Base-by-base conservation (phyloP, 2,329 filamentous ascomycete genomes). In the Aureobasidium leucospermi region DNA sequence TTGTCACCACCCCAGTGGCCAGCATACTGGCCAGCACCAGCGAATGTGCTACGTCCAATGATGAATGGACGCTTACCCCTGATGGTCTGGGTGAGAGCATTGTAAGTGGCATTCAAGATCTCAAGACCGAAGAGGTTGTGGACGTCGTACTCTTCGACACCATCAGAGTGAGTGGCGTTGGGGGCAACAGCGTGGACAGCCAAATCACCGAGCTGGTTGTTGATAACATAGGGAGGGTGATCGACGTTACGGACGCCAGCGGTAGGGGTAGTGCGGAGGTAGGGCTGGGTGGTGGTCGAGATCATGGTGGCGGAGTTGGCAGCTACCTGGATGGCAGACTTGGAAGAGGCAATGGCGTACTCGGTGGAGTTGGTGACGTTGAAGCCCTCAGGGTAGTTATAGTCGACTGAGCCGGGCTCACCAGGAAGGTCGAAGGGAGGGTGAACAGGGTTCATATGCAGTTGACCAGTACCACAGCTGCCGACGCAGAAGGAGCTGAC, bases 21-120 rank as follows among this genome's bases (percentile, higher is more conserved):
- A 1, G 88, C 86, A 75, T 82, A 87, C 69, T 83, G 84, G 1
- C 90, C 90, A 0, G 84, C 84, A 3, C 90, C 89, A 9, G 88
- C 81, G 67, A 93, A 94, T 1, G 89, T 94, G 41, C 86, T 89
- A 15, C 90, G 85, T 0, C 87, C 88, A 67, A 96, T 90, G 68
- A 96, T 88, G 73, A 95, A 89, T 0, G 90, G 90, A 0, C 90
- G 84, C 70, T 88, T 88, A 13, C 75, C 78, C 0, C 87, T 84
- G 61, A 84, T 83, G 16, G 89, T 77, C 2, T 77, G 70, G 3
- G 86, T 75, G 34, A 94, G 81, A 60, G 84, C 88, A 48, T 86
- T 75, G 68, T 90, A 90, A 0, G 90, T 94, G 9, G 88, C 87
- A 61, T 88, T 87, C 60, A 90, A 77, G 64, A 92, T 88, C 69